Evolutionary conservation across 1,284 basidiomycete species (phyloP), one percentile per base, ranked within the genome.

Genomic region (Cutaneotrichosporon cutaneum): DNA sequence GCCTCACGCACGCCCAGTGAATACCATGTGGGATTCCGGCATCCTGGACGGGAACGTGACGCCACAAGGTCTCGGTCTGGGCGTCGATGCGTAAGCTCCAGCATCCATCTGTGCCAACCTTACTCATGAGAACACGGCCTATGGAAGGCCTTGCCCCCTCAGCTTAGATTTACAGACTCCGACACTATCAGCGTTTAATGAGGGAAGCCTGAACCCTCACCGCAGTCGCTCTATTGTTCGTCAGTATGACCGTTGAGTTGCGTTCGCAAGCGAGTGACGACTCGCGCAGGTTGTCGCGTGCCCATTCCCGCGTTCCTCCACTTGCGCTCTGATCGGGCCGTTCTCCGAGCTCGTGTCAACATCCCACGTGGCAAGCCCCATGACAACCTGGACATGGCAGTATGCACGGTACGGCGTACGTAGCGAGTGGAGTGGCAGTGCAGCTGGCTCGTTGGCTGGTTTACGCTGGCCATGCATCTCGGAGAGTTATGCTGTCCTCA

Each of bases 331-430:
- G 35, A 36, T 58, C 4, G 57, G 57, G 4, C 36, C 39, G 7
- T 58, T 58, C 50, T 14, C 36, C 7, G 57, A 58, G 22, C 39
- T 58, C 9, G 36, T 26, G 2, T 58, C 57, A 6, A 26, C 57
- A 7, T 58, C 44, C 30, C 57, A 50, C 0, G 57, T 58, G 1
- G 57, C 57, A 2, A 50, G 57, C 8, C 50, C 33, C 5, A 51
- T 52, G 39, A 50, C 57, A 14, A 58, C 57, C 4, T 58, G 57
- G 57, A 35, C 57, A 0, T 58, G 57, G 57, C 48, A 39, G 21
- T 42, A 36, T n/a, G 57, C 57, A 0, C 50, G 57, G 11, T 35
- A 36, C 0, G 57, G 57, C 8, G 16, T 58, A 7, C 57, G 57
- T 18, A 11, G 27, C 9, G 57, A 58, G 21, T 35, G 57, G 57